Percentiles rank a stretch among this genome's conserved stretches.
Evolutionary conservation across 2,329 filamentous ascomycete genomes (phyloP).

Genomic region (Grosmannia serpens): DNA sequence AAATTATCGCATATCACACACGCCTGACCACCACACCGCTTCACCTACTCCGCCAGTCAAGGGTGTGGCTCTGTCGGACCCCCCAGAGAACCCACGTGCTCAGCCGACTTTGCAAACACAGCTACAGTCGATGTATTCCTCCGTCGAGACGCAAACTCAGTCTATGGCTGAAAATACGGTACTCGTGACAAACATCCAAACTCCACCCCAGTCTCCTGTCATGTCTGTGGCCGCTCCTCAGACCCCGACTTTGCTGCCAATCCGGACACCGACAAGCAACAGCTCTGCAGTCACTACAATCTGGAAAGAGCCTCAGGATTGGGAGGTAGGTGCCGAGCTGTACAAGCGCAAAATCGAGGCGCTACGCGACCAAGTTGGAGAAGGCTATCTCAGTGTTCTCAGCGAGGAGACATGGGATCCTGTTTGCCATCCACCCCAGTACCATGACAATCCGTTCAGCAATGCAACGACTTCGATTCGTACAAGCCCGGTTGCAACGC

Average conservation of each 20-base stretch:
- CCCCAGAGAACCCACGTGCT: slow-evolving; percentile 25
- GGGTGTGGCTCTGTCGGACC: neutral
- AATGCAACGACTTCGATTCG: slow-evolving; percentile 24
- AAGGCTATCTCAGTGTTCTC: slow-evolving; percentile 75
- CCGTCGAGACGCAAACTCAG: slow-evolving; percentile 18
- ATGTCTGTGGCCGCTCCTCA: neutral
- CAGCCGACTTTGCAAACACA: slow-evolving; percentile 25
- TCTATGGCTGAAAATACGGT: neutral
- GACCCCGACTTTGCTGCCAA: slow-evolving; percentile 6
- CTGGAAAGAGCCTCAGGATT: slow-evolving; percentile 40
- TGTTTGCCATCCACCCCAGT: slow-evolving; percentile 24
- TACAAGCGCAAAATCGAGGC: slow-evolving; percentile 85
- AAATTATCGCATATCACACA: slow-evolving; percentile 35
- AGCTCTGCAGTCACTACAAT: neutral
- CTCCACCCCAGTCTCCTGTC: neutral
- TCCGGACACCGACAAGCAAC: slow-evolving; percentile 4
- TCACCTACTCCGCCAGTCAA: slow-evolving; percentile 19
- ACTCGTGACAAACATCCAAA: neutral
- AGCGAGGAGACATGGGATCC: slow-evolving; percentile 62
- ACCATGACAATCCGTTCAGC: slow-evolving; percentile 25
- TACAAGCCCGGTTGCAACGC: slow-evolving; percentile 23
- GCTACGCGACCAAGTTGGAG: slow-evolving; percentile 73
- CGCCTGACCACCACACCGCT: slow-evolving; percentile 20
- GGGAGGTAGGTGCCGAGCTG: slow-evolving; percentile 59
- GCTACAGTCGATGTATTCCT: slow-evolving; percentile 20